Evolutionary conservation across 2,329 filamentous ascomycete genomes (phyloP).

Genomic region (Phialocephala subalpina): DNA sequence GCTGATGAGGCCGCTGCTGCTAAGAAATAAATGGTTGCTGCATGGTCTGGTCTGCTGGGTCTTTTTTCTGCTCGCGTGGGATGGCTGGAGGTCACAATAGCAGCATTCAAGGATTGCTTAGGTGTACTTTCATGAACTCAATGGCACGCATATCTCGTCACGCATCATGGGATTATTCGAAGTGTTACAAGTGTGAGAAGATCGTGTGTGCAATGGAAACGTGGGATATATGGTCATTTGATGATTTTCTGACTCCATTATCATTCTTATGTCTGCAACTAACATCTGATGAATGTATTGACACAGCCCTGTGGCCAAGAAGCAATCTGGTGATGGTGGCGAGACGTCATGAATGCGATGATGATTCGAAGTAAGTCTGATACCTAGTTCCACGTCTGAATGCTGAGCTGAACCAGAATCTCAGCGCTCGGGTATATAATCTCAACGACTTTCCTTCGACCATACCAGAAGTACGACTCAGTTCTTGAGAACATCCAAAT

Average conservation of each 20-base stretch:
- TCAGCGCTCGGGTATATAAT: background rate
- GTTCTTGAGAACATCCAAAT: background rate
- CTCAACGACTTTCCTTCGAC: background rate
- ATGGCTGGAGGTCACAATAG: conserved; percentile 42
- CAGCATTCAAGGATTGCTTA: conserved; percentile 43
- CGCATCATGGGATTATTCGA: background rate
- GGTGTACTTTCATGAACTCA: conserved; percentile 48
- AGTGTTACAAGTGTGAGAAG: conserved; percentile 1
- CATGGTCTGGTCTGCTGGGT: conserved; percentile 35
- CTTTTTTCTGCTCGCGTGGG: conserved; percentile 40
- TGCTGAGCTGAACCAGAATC: background rate
- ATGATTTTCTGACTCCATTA: background rate
- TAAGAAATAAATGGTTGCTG: conserved; percentile 71
- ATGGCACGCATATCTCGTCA: conserved; percentile 35
- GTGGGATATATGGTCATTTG: background rate
- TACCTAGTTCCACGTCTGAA: background rate
- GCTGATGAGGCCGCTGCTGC: conserved; percentile 78
- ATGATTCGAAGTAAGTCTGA: background rate
- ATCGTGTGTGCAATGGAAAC: conserved; percentile 6
- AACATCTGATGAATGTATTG: background rate
- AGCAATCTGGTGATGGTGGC: conserved; percentile 5
- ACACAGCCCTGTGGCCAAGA: background rate
- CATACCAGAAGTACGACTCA: background rate
- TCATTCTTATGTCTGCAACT: conserved; percentile 1
- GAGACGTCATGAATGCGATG: background rate